Evolutionary conservation across 2,329 filamentous ascomycete genomes (phyloP).

Genomic region (Ophiostoma quercus): DNA sequence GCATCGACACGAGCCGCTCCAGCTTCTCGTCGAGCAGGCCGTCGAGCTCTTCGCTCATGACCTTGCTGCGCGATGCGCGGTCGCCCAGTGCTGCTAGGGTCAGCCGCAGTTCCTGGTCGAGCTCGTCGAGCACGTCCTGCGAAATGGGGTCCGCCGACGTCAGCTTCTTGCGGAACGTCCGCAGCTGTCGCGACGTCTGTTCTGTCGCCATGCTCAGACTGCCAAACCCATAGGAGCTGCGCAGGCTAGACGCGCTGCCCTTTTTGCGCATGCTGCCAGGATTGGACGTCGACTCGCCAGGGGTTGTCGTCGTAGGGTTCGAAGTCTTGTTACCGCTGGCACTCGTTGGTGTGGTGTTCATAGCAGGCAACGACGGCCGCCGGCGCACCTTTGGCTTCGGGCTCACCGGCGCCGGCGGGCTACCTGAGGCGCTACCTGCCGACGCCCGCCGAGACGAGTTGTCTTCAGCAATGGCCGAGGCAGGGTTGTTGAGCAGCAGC

Average conservation of each 20-base stretch:
- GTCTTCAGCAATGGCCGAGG: conserved; percentile 40
- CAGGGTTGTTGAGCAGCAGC: conserved; percentile 40
- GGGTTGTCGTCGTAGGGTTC: not conserved
- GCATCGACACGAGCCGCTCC: conserved; percentile 62
- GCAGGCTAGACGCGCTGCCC: conserved; percentile 27
- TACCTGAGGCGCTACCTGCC: conserved; percentile 41
- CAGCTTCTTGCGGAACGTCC: conserved; percentile 59
- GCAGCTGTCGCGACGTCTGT: conserved; percentile 57
- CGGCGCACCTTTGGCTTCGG: conserved; percentile 44
- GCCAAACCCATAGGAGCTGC: conserved; percentile 41
- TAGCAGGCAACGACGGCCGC: conserved; percentile 51
- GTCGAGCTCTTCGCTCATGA: conserved; percentile 54
- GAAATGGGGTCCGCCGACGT: conserved; percentile 50
- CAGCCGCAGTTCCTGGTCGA: conserved; percentile 60
- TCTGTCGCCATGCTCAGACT: conserved; percentile 59
- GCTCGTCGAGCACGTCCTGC: conserved; percentile 54
- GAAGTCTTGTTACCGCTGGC: conserved; percentile 21
- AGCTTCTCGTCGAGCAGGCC: conserved; percentile 71
- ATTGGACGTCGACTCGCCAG: not conserved
- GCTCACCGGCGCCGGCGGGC: conserved; percentile 43
- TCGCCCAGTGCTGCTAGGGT: conserved; percentile 58
- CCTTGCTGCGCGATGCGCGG: conserved; percentile 47
- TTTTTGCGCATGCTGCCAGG: conserved; percentile 42
- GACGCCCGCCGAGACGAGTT: conserved; percentile 48
- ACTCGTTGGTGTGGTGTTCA: conserved; percentile 36